Percentiles rank a stretch among this genome's conserved stretches.
Conservation (phyloP, 306 rosid genomes). For the Urtica urens region DNA sequence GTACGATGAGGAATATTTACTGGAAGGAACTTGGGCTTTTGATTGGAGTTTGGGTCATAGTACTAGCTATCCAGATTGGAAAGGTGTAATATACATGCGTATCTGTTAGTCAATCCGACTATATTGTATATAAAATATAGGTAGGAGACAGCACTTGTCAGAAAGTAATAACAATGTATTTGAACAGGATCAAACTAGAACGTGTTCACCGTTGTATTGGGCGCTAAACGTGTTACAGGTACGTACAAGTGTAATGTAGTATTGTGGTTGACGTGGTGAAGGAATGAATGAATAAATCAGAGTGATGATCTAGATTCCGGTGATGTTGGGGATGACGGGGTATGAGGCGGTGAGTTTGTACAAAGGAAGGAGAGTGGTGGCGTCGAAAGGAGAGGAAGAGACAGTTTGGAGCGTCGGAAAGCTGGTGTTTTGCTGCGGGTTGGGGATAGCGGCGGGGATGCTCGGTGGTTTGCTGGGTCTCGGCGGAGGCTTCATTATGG, state of each 20-base stretch:
- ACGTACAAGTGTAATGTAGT: neutral
- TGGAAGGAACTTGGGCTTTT: conserved; percentile 73
- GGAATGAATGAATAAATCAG: neutral
- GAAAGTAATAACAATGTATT: conserved; percentile 11
- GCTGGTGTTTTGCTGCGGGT: conserved; percentile 33
- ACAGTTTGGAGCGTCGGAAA: conserved; percentile 27
- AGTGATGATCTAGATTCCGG: conserved; percentile 12
- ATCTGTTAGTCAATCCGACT: neutral
- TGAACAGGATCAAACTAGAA: conserved; percentile 35
- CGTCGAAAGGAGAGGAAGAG: conserved; percentile 38
- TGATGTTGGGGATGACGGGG: conserved; percentile 34
- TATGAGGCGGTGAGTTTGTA: conserved; percentile 53
- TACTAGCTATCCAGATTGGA: conserved; percentile 52
- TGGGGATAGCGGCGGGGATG: conserved; percentile 48
- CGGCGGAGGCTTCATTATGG: conserved; percentile 74
- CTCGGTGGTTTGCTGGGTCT: conserved; percentile 77
- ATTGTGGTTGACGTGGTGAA: neutral
- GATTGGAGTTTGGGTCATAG: conserved; percentile 53
- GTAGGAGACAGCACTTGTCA: neutral
- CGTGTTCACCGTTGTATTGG: conserved; percentile 48
- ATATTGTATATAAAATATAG: neutral
- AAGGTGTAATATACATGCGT: conserved; percentile 30
- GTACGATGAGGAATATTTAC: conserved; percentile 37
- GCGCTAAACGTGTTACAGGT: conserved; percentile 43
- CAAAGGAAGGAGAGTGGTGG: conserved; percentile 41